phyloP scores from a whole-genome alignment of 139 green algal genomes.

The Pleodorina starrii region DNA sequence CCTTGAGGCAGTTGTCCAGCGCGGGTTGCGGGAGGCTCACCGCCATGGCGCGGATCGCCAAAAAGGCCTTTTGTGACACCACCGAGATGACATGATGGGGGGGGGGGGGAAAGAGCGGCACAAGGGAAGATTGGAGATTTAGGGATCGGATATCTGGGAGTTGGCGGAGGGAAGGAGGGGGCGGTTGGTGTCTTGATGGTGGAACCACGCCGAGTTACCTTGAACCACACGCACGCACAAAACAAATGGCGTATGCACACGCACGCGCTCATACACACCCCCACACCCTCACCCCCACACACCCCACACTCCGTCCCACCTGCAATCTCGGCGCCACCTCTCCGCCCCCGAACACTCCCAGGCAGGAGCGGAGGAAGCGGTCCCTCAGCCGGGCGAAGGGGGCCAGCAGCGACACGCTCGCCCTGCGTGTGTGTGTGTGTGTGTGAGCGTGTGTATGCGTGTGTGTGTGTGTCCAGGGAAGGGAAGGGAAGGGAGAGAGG shows the following conservation, averaged over 20 bases:
- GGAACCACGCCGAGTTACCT: no score
- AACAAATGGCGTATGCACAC: no score
- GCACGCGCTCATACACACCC: not conserved
- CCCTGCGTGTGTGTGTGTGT: not conserved
- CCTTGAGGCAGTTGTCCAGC: slow-evolving; percentile 82
- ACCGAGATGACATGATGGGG: no score
- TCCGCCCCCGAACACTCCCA: slow-evolving; percentile 82
- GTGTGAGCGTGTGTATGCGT: not conserved
- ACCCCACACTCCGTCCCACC: slow-evolving; percentile 25
- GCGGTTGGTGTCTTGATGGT: no score
- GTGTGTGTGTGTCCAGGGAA: not conserved
- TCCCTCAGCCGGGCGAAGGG: slow-evolving; percentile 81
- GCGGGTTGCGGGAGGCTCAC: slow-evolving; percentile 72
- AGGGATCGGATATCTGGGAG: no score
- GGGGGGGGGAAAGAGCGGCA: not conserved
- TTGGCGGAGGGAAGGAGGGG: no score
- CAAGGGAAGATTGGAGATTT: no score
- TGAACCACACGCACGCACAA: no score
- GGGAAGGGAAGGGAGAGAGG: not conserved
- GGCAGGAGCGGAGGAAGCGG: slow-evolving; percentile 80
- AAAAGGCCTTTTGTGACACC: slow-evolving; percentile 72
- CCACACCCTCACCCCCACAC: not conserved
- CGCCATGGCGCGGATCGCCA: slow-evolving; percentile 89
- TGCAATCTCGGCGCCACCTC: slow-evolving; percentile 80
- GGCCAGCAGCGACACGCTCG: slow-evolving; percentile 73